Base-by-base conservation (phyloP, 1,284 basidiomycete species). In the Pascua sp. region DNA sequence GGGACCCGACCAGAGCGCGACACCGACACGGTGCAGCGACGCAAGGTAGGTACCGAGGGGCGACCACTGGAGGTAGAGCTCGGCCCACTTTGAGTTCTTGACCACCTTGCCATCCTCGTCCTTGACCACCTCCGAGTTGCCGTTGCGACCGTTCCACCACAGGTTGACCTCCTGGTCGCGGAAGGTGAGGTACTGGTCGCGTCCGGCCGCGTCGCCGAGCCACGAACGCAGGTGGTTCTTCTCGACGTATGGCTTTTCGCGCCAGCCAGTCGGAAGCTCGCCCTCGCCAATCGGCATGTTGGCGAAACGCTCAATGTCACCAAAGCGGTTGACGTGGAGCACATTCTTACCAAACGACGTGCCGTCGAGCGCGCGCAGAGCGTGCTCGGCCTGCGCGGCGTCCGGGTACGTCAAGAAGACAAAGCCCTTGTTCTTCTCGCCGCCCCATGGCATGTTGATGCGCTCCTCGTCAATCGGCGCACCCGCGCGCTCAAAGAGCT, bases 41-140 rank as follows among this genome's bases (percentile, higher is more conserved):
- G 93, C 88, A 60, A 98, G 83, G 75, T 88, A 92, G 18, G 95
- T 98, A 54, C 96, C 96, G 59, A 89, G 83, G 39, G 95, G 94
- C 41, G 96, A 98, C 96, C 96, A 99, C 50, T 91, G 89, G 44
- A 94, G 88, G 79, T 98, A 99, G 46, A 96, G 87, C 71, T 98
- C 93, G 69, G 92, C 97, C 93, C 96, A 98, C 74, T 89, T 86
- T 53, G 61, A 58, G 64, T 75, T 75, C 62, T 69, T 71, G 64
- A 75, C 56, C 39, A 67, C 65, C 62, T 83, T 81, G 87, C 88
- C 70, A 15, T 73, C 69, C 18, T 60, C 36, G 51, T 61, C 64
- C 58, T 79, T 80, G 16, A 90, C 89, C 43, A 89, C 74, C 76
- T 97, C 93, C 68, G 89, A 86, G 63, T 88, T 86, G 12, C 90